phyloP scores from a whole-genome alignment of 2,329 filamentous ascomycete species.

The Lachnellula suecica region DNA sequence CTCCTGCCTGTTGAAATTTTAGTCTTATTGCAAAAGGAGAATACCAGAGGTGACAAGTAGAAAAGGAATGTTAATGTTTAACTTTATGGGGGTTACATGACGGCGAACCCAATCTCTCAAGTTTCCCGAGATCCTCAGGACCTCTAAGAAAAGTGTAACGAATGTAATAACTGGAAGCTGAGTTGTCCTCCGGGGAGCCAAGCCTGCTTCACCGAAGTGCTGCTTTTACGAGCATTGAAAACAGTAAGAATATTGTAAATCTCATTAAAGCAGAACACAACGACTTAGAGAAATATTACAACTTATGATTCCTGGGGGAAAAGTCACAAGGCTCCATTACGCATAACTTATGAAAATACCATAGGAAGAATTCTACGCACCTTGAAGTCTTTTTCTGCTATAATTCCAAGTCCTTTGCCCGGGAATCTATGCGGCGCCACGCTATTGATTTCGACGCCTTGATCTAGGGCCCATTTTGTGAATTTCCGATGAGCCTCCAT shows the following conservation, averaged over 20 bases:
- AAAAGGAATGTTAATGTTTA: no score
- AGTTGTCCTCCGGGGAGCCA: no score
- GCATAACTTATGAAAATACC: no score
- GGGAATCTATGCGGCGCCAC: conserved; percentile 67
- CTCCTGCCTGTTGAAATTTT: conserved; percentile 45
- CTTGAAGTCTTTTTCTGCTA: conserved; percentile 66
- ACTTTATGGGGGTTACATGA: no score
- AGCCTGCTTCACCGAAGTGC: no score
- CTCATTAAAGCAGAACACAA: neutral
- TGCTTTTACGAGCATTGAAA: no score
- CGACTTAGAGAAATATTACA: neutral
- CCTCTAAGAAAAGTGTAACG: no score
- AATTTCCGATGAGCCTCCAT: conserved; percentile 50
- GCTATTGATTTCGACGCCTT: conserved; percentile 66
- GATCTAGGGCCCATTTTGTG: conserved; percentile 63
- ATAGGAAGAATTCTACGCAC: conserved; percentile 42
- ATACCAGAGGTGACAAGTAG: neutral
- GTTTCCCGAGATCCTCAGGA: no score
- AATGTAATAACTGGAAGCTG: no score
- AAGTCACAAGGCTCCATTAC: no score
- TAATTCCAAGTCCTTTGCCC: conserved; percentile 74
- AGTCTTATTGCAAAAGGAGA: neutral
- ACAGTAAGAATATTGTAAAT: no score
- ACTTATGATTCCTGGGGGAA: neutral
- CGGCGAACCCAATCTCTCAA: no score